Evolutionary conservation across 768 basidiomycete species (phyloP), one percentile per base, ranked within the genome.

Genomic region (Mycena epipterygia): DNA sequence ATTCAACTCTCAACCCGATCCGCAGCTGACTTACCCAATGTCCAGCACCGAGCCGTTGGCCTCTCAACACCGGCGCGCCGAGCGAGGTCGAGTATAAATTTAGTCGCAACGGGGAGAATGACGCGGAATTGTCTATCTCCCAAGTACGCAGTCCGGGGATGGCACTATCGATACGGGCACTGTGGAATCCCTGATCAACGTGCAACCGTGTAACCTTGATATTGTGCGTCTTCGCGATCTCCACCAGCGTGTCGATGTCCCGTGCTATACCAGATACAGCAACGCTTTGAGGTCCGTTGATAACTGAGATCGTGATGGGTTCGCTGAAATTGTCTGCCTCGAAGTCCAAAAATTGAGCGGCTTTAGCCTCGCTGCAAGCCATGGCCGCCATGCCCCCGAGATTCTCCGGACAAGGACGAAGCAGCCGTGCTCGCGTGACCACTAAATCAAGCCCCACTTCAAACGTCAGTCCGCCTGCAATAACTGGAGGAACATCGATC

Each of bases 131-230:
- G 9, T 14, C 21, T 21, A 16, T 33, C 13, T 59, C 56, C 70
- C 70, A 72, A 21, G 8, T 16, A n/a, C 48, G 52, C 59, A 72
- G 23, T 4, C 70, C 70, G 21, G 21, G 5, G 32, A 42, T 13
- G 5, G 70, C 70, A 44, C 46, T n/a, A 12, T 67, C 70, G 25
- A 72, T 66, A 17, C 58, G 30, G 19, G 44, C 9, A 49, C 70
- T 72, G 44, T 72, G 70, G 53, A 72, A 72, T 5, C 70, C 70
- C 32, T 72, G 70, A 46, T 72, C 32, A 11, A 72, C 70, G 12
- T 21, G 37, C 57, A 72, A 49, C 23, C 60, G 49, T 19, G 70
- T 63, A 5, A 60, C 64, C 37, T 72, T 72, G 33, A 72, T 23
- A 25, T 59, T 60, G 16, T 64, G 44, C 25, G 39, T 23, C 39